Conservation (phyloP, 2,329 filamentous ascomycete genomes). For the Xylaria hypoxylon region DNA sequence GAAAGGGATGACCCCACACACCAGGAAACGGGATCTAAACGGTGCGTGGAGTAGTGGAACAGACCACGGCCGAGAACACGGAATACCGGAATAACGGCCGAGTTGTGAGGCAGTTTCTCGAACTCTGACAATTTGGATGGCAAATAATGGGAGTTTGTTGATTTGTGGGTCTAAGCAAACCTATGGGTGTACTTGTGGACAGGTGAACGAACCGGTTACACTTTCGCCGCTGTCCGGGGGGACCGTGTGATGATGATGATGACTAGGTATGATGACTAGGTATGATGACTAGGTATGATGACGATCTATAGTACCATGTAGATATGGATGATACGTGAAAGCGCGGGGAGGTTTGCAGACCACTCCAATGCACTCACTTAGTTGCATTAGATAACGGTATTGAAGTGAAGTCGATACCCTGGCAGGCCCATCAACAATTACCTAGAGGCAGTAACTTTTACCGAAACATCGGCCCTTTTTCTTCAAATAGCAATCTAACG, state of each 20-base stretch:
- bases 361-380: background rate
- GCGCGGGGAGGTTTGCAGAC: constrained; percentile 14
- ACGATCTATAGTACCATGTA: no score
- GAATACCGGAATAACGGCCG: constrained; percentile 21
- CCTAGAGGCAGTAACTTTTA: constrained; percentile 12
- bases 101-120: constrained; percentile 14
- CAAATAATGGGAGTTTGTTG: constrained; percentile 13
- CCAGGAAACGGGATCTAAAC: constrained; percentile 30
- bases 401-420: background rate
- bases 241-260: constrained; percentile 1
- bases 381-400: background rate
- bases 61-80: constrained; percentile 25
- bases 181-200: background rate
- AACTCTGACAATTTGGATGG: constrained; percentile 6
- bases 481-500: background rate
- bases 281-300: background rate
- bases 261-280: background rate
- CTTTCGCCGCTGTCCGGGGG: background rate
- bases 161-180: constrained; percentile 2
- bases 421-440: background rate
- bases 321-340: background rate
- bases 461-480: constrained; percentile 29
- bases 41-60: constrained; percentile 32
- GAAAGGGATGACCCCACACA: constrained; percentile 22
- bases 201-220: background rate